Percentiles rank a stretch among this genome's conserved stretches.
phyloP scores from a whole-genome alignment of 2,329 filamentous ascomycete species.

The Calonectria pteridis region DNA sequence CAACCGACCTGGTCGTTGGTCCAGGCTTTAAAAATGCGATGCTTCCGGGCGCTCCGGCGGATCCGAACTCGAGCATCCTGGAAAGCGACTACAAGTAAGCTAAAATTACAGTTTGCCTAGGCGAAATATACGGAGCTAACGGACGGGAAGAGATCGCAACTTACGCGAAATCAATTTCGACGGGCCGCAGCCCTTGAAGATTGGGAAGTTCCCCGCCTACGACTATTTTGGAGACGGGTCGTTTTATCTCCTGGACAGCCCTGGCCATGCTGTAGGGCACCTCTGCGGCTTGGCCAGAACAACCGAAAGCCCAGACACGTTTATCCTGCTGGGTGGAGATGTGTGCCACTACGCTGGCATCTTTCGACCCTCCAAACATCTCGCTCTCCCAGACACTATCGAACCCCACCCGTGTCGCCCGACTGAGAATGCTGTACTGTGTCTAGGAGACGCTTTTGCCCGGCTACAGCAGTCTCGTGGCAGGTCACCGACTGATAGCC shows the following conservation, averaged over 20 bases:
- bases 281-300: constrained; percentile 57
- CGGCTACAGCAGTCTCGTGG: constrained; percentile 34
- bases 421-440: constrained; percentile 7
- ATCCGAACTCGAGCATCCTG: constrained; percentile 48
- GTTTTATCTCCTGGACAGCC: constrained; percentile 56
- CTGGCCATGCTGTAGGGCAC: constrained; percentile 56
- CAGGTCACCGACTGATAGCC: constrained; percentile 26
- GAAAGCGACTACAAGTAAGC: constrained; percentile 51
- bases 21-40: constrained; percentile 62
- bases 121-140: not conserved
- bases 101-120: not conserved
- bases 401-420: constrained; percentile 36
- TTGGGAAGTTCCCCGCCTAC: constrained; percentile 53
- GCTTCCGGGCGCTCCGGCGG: constrained; percentile 60
- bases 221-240: constrained; percentile 59
- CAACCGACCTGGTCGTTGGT: constrained; percentile 63
- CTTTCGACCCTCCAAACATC: constrained; percentile 50
- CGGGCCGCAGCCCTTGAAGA: constrained; percentile 39
- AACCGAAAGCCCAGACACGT: constrained; percentile 48
- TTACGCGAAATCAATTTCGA: constrained; percentile 46
- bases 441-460: constrained; percentile 34
- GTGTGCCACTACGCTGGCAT: constrained; percentile 55
- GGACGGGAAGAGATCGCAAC: constrained; percentile 34
- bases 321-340: constrained; percentile 58
- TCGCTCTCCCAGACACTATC: constrained; percentile 49